Evolutionary conservation across 345 rosid species (phyloP), one percentile per base, ranked within the genome.

Genomic region (Salix exigua): DNA sequence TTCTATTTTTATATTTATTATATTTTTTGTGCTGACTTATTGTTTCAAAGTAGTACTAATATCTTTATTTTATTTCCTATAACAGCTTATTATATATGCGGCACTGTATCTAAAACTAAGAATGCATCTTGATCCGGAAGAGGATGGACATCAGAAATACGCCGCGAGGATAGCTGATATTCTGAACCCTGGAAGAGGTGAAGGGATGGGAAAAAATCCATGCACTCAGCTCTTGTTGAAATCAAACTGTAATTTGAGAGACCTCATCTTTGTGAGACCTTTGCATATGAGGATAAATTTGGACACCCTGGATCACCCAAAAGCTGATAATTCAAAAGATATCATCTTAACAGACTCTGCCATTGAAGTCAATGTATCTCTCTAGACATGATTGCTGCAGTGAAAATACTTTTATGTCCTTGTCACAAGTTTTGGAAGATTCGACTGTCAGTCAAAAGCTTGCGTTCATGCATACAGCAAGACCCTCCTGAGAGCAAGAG

Each of bases 211-310:
- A 23, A 77, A 83, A 77, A 88, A 90, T 78, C 62, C 85, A 62
- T 91, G 85, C 89, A 77, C 84, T 82, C 84, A 81, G 82, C 73
- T 82, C 50, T 79, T 93, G 92, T 79, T 83, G 66, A 84, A 83
- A 78, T 87, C 93, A 28, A 79, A 79, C 55, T 77, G 82, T 66
- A 90, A 94, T 82, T 50, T 92, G 79, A 86, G 85, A 80, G 92
- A 94, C 74, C 74, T 88, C 62, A 76, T 89, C 68, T 90, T 96
- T 73, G 61, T 88, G 73, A 96, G 84, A 79, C 94, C 97, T 0
- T 70, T 96, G 33, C 94, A 90, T 63, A 90, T 91, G 64, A 88
- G 91, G 71, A 82, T 96, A 83, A 86, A 75, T 61, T 77, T 96
- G 12, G 85, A 89, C 71, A 71, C 84, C 3, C 82, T 28, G 62